These are phyloP conservation scores for Platanus orientalis DNA, from an alignment of 164 flowering plant species.

Conservation along the genomic window DNA sequence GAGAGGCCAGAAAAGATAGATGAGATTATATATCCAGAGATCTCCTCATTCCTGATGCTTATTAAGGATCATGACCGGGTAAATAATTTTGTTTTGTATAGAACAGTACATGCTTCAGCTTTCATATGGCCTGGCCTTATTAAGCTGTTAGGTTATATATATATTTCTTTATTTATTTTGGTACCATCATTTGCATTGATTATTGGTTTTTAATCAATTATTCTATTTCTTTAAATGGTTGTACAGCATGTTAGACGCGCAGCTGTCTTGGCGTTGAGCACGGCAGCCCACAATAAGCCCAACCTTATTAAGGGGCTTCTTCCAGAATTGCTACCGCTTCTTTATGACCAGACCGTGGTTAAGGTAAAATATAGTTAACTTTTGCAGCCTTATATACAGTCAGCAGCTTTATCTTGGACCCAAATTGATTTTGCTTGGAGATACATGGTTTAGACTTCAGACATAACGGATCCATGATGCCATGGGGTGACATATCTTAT, in stretches of 20 bases:
- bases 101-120: neutral
- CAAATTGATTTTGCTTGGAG: no score
- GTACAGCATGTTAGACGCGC: constrained; percentile 99
- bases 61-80: constrained; percentile 94
- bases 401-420: neutral
- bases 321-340: constrained; percentile 86
- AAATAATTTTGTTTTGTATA: constrained; percentile 2
- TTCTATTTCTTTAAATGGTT: constrained; percentile 12
- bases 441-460: no score
- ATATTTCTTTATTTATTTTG: constrained; percentile 1
- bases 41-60: constrained; percentile 90
- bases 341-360: constrained; percentile 92
- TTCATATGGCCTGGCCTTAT: neutral
- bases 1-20: constrained; percentile 97
- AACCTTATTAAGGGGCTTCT: constrained; percentile 89
- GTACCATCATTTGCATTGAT: neutral
- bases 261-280: constrained; percentile 92
- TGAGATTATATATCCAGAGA: constrained; percentile 78
- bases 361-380: constrained; percentile 51
- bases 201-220: neutral
- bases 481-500: no score
- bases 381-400: neutral
- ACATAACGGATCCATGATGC: no score
- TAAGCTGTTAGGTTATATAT: neutral
- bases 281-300: constrained; percentile 98